Evolutionary conservation across 768 basidiomycete genomes (phyloP), one percentile per base, ranked within the genome.

Genomic region (Collybia sordida): DNA sequence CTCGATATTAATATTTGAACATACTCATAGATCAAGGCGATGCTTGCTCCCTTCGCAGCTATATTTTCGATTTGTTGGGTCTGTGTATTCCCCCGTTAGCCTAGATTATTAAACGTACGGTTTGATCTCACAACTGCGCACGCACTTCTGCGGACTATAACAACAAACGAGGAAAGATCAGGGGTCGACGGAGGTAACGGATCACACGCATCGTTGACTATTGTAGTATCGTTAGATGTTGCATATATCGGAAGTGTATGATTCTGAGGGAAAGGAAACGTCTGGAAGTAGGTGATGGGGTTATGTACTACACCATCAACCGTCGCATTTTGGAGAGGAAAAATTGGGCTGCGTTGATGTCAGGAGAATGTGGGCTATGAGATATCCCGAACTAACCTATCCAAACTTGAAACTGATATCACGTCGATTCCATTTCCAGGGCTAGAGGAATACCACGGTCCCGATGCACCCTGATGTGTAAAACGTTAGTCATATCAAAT

Each of bases 391-490:
- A 60, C 65, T 41, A 45, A 74, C 74, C 82, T 83, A 58, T 83
- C 79, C 23, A 80, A 56, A 57, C 78, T 80, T 1, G 78, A 77
- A 12, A 77, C 76, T 1, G 78, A 76, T 55, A 86, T 81, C n/a
- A 77, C 82, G 40, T 80, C 70, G 52, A 76, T 68, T 9, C 72
- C 84, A 60, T 75, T 69, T 57, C 78, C 74, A 52, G 86, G 73
- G 55, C 70, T 60, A 35, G 75, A 78, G 0, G 81, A 72, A 61
- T 78, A 86, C 79, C 83, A 87, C 2, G 82, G 74, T 5, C 86
- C 86, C 21, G 72, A 73, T 4, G 71, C 60, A 6, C 82, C 83
- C 73, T 75, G 47, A n/a, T 31, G 9, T 27, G 14, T 1, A 12
- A 3, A 31, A 38, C n/a, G 11, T 45, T 17, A 51, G 15, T 8